Base-by-base conservation (phyloP, 83 land plant species). In the Diphasiastrum complanatum region DNA sequence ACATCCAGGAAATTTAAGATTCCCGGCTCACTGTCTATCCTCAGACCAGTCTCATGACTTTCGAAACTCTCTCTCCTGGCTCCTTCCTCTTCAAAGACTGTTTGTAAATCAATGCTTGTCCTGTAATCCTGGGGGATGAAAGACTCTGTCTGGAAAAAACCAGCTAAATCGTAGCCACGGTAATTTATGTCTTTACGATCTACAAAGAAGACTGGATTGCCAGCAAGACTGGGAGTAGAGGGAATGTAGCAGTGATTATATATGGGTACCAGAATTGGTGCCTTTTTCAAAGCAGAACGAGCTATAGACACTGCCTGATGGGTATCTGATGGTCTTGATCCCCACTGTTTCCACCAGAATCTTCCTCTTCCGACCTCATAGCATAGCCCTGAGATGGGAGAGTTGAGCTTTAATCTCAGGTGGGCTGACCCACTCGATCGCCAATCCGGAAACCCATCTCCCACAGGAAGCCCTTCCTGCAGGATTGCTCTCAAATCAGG, bases 381-480 rank as follows among this genome's bases (percentile, higher is more conserved):
- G 26, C 51, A 41, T 10, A 85, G 53, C 8, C 66, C 75, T 23
- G 70, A 47, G 4, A 49, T 43, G 1, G 90, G 86, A 18, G 78
- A 70, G 46, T 66, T 53, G 64, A 76, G 32, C 1, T 71, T 38
- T 47, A 75, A 61, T 11, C 70, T 72, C 47, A 85, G 51, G 47
- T 74, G 70, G 29, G 77, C 65, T 16, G 48, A 70, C 19, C 43
- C 51, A 3, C 78, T 64, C 0, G 84, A 66, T 3, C 95, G 79
- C 95, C 95, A 89, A 69, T 89, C 72, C 5, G 97, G 97, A 73
- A 83, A 83, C 27, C 85, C 86, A 2, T 55, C 59, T 3, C 81
- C 86, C 18, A 69, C 65, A 0, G 86, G 86, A 2, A 83, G 72
- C 49, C 86, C 86, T 20, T 76, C 82, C 29, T 64, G 54, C 32